Conservation (phyloP, 306 rosid species). For the Quercus berberidifolia region DNA sequence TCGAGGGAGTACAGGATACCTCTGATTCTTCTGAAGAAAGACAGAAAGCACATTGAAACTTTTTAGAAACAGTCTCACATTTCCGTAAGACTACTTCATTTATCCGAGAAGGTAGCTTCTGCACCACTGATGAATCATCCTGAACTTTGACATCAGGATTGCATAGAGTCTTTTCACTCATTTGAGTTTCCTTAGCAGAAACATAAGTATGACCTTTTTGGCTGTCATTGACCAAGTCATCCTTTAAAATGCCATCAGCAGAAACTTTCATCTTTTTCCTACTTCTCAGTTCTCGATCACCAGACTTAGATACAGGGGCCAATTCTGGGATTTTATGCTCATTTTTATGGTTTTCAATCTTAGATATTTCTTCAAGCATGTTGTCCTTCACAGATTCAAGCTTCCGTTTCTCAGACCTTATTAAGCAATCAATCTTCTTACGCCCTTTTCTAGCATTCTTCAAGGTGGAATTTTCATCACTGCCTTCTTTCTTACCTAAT, state of each 20-base stretch:
- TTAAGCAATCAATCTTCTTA: constrained; percentile 5
- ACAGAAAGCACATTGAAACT: constrained; percentile 69
- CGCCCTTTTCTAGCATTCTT: constrained; percentile 30
- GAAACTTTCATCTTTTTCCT: constrained; percentile 37
- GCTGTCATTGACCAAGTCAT: neutral
- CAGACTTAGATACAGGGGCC: constrained; percentile 23
- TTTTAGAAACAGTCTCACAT: constrained; percentile 38
- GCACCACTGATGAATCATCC: constrained; percentile 27
- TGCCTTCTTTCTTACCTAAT: constrained; percentile 28
- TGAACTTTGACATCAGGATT: constrained; percentile 14
- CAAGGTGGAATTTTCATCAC: constrained; percentile 14
- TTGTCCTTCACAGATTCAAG: constrained; percentile 20
- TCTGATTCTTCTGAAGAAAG: constrained; percentile 74
- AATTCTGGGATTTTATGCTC: constrained; percentile 22
- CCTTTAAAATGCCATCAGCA: constrained; percentile 18
- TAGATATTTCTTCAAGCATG: constrained; percentile 27
- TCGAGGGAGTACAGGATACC: constrained; percentile 38
- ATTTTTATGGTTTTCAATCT: constrained; percentile 25
- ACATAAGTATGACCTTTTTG: constrained; percentile 6
- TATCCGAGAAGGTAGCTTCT: constrained; percentile 26
- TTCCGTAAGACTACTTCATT: constrained; percentile 35
- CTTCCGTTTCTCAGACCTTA: constrained; percentile 28
- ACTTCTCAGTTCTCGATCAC: constrained; percentile 19
- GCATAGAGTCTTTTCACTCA: constrained; percentile 14
- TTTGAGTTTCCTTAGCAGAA: constrained; percentile 19